Percentiles rank a stretch among this genome's conserved stretches.
phyloP scores from a whole-genome alignment of 2,329 filamentous ascomycete genomes.

The Fusarium paranaense region DNA sequence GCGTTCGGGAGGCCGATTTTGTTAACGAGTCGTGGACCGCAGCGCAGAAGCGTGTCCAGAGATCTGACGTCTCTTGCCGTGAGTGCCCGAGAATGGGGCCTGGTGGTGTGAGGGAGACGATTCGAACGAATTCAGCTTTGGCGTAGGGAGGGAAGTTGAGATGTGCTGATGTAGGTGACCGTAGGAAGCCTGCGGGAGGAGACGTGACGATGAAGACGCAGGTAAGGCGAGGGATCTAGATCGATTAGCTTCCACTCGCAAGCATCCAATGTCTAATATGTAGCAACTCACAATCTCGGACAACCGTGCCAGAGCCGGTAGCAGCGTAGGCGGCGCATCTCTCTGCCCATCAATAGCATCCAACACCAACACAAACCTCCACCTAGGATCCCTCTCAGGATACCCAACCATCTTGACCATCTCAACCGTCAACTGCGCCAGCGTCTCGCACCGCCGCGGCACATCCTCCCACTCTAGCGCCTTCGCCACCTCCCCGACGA shows the following conservation, averaged over 20 bases:
- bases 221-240: slow-evolving; percentile 81
- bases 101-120: slow-evolving; percentile 71
- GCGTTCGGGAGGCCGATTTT: slow-evolving; percentile 82
- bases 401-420: slow-evolving; percentile 73
- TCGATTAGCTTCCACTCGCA: background rate
- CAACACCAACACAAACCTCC: slow-evolving; percentile 83
- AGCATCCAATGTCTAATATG: slow-evolving; percentile 15
- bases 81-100: slow-evolving; percentile 62
- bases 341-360: slow-evolving; percentile 89
- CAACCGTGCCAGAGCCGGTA: slow-evolving; percentile 84
- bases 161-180: slow-evolving; percentile 77
- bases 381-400: slow-evolving; percentile 49
- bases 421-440: slow-evolving; percentile 81
- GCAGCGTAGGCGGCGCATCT: slow-evolving; percentile 81
- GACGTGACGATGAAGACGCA: slow-evolving; percentile 82
- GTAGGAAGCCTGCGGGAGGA: slow-evolving; percentile 76
- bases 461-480: slow-evolving; percentile 61
- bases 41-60: slow-evolving; percentile 84
- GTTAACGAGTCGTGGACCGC: slow-evolving; percentile 90
- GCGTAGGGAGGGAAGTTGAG: slow-evolving; percentile 88
- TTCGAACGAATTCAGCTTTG: slow-evolving; percentile 81
- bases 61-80: slow-evolving; percentile 68
- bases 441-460: slow-evolving; percentile 79
- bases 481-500: slow-evolving; percentile 68
- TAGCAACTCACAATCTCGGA: slow-evolving; percentile 76